Base-by-base conservation (phyloP, 1,139 yeast genomes). In the Suhomyces atakaporum region DNA sequence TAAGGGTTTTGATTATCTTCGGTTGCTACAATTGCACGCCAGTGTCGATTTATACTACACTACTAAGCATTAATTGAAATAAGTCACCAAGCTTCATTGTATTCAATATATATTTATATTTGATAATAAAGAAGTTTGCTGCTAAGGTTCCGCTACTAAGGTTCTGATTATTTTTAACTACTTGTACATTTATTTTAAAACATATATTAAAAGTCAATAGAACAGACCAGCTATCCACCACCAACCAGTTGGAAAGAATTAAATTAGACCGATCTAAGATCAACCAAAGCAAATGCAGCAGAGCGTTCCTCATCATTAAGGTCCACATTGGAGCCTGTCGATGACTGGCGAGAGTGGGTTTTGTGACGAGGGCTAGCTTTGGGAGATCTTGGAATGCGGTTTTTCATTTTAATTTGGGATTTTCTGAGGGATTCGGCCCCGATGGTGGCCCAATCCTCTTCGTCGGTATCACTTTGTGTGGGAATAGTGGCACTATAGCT, bases 381-480 rank as follows among this genome's bases (percentile, higher is more conserved):
- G 20, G 43, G 46, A 13, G 45, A 40, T 12, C 43, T 27, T 2
- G 51, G 37, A 11, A 39, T 38, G 7, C 39, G 26, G 31, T 33
- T 38, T 26, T 41, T 38, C 39, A 36, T 16, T 35, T 39, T 43
- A 10, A 36, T 28, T 27, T 38, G 44, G 28, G 28, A 33, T 22
- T 62, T 69, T 32, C 84, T 61, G 35, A 82, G 59, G 29, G 73
- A 63, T 31, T 73, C 83, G 0, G 96, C 88, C 1, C 96, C 97
- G 36, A 89, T 83, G 0, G 88, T 68, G 44, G 81, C 86, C 97
- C 97, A 89, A 61, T 89, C 97, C 58, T 89, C 97, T 55, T 90
- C 97, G 60, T 89, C 97, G 0, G 96, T 87, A 51, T 86, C 75
- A 35, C 68, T 61, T 33, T 47, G 46, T 14, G 20, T 14, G 33